Evolutionary conservation across 2,329 filamentous ascomycete genomes (phyloP), one percentile per base, ranked within the genome.

Genomic region (Chrysoporthe deuterocubensis): DNA sequence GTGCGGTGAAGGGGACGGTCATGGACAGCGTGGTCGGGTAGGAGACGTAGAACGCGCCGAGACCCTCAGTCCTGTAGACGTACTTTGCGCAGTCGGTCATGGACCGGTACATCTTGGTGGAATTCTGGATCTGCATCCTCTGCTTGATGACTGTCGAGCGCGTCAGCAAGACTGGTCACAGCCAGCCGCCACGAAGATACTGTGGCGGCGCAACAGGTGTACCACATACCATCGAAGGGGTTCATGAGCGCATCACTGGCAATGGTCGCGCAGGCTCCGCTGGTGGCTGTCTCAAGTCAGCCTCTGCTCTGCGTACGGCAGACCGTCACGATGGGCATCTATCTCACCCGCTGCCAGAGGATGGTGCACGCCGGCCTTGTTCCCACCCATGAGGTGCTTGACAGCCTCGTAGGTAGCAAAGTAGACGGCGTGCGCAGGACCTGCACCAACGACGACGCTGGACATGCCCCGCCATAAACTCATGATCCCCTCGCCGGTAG

Each of bases 171-270:
- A n/a, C 13, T n/a, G 32, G 16, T 3, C 11, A 21, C 50, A 14
- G 44, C 14, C 14, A 16, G 50, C 37, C 4, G 37, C 42, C 9
- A 18, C 50, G 8, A 32, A 40, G n/a, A 37, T 40, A 3, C 18
- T 11, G 14, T 9, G 34, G 43, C 54, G 18, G 9, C 54, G 48
- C 54, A 32, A 2, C 8, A 11, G 32, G 18, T 4, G 18, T 11
- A 32, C 4, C 21, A 62, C 88, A 75, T 86, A 97, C 94, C 94
- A 82, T 99, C 96, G 78, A 99, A 99, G 32, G 96, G 96, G 77
- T 98, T 99, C 96, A 99, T 99, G 72, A 99, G 89, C 65, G 96
- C 96, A 83, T 99, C 96, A 78, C 94, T 97, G 46, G 95, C 93
- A 78, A 98, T 97, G 8, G 96, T 98, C 72, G 96, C 96, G 74